Conservation (phyloP, 495 filamentous ascomycete genomes). For the Penicillium bialowiezense region DNA sequence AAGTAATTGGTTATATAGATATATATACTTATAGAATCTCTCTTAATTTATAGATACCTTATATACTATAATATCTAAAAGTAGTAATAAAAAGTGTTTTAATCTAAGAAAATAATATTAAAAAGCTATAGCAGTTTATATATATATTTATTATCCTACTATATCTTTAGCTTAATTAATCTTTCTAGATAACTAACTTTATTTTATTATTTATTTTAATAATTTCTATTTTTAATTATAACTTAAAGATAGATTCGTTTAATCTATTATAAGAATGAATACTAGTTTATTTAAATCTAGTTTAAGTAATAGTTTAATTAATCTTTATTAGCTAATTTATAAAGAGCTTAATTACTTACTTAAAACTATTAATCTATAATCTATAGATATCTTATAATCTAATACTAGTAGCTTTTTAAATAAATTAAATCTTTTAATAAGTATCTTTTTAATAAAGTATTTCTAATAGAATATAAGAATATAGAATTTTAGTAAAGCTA, state of each 20-base stretch:
- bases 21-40: neutral
- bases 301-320: neutral
- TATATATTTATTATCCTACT: neutral
- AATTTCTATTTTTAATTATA: too few relatives aligned
- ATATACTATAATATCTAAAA: neutral
- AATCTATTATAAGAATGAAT: neutral
- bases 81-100: neutral
- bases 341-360: neutral
- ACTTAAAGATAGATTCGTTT: neutral
- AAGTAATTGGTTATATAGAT: neutral
- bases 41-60: neutral
- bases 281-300: neutral
- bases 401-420: neutral
- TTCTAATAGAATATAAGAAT: neutral
- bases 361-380: neutral
- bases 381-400: too few relatives aligned
- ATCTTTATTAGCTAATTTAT: neutral
- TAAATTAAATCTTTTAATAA: neutral
- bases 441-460: neutral
- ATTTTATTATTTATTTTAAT: too few relatives aligned
- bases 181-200: too few relatives aligned
- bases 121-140: neutral
- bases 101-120: neutral
- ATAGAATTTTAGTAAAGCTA: neutral
- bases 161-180: neutral